Evolutionary conservation across 73 alveolate genomes (phyloP), one percentile per base, ranked within the genome.

Genomic region (Blepharisma japonicum): DNA sequence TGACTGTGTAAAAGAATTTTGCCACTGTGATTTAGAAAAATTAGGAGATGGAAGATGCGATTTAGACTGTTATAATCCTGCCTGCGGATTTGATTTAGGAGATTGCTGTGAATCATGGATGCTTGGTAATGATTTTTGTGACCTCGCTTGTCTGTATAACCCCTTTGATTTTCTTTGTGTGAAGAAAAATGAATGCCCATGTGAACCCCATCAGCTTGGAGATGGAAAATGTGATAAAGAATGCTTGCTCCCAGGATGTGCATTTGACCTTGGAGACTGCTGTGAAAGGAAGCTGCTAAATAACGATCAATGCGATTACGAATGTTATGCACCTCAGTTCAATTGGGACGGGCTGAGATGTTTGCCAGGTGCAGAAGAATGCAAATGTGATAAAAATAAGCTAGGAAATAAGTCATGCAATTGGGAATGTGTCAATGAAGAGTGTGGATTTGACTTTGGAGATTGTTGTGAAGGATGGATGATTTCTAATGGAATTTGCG

Each of bases 161-260:
- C 42, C 42, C 0, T 32, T 32, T 32, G 42, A 32, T 32, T 32
- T 32, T 3, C 42, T 32, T 32, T 32, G 42, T 32, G 42, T 32
- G 42, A 32, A 32, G 42, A 32, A 32, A 32, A 32, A 32, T 32
- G 42, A 32, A 32, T 32, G 42, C 42, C 68, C 68, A 53, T 53
- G 23, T 53, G 18, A 20, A n/a, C 5, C 2, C 4, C 18, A 3
- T 4, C 68, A 53, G 3, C 23, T 53, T n/a, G 68, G 68, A n/a
- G 68, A 53, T 53, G 68, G 68, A n/a, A 20, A 53, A 53, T 53
- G 68, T 3, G 68, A 53, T 53, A n/a, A n/a, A n/a, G 68, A 53
- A 20, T 53, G 68, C 23, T n/a, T n/a, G 2, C 18, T 20, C 18
- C 23, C 18, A 1, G 18, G 23, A n/a, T 53, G 68, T 4, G 23